Evolutionary conservation across 2,329 filamentous ascomycete genomes (phyloP).

Genomic region (Pyricularia grisea): DNA sequence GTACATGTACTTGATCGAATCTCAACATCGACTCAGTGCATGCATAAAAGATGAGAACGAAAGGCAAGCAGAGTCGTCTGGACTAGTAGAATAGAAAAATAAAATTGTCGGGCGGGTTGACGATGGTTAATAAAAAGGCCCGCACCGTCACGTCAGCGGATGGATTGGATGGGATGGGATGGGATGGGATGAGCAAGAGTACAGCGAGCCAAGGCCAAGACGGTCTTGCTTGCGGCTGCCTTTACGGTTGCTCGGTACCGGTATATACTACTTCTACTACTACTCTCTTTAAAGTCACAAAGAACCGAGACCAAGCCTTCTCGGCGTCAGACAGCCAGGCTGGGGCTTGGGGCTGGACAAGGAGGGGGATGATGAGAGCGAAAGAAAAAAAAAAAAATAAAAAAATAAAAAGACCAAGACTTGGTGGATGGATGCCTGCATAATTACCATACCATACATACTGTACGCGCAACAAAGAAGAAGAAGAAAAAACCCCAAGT

Average conservation of each 20-base stretch:
- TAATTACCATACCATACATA: background rate
- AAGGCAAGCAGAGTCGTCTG: background rate
- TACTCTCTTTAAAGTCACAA: background rate
- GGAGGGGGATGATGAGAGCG: background rate
- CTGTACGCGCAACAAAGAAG: too few relatives aligned
- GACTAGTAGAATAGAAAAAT: background rate
- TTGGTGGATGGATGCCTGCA: background rate
- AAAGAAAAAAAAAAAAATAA: background rate
- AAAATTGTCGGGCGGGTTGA: background rate
- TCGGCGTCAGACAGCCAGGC: background rate
- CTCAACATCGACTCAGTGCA: background rate
- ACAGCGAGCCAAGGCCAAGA: background rate
- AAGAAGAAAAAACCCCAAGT: background rate
- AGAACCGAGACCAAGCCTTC: background rate
- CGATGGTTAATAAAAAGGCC: background rate
- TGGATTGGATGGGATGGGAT: background rate
- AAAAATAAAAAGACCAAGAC: too few relatives aligned
- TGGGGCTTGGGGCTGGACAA: background rate
- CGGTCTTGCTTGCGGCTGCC: background rate
- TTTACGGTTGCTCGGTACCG: background rate
- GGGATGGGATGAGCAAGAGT: background rate
- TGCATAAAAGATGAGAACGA: background rate
- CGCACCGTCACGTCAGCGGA: background rate
- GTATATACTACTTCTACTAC: too few relatives aligned
- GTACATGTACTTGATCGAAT: background rate